Conservation (phyloP, 2,329 filamentous ascomycete genomes). For the Gaeumannomyces sp. region DNA sequence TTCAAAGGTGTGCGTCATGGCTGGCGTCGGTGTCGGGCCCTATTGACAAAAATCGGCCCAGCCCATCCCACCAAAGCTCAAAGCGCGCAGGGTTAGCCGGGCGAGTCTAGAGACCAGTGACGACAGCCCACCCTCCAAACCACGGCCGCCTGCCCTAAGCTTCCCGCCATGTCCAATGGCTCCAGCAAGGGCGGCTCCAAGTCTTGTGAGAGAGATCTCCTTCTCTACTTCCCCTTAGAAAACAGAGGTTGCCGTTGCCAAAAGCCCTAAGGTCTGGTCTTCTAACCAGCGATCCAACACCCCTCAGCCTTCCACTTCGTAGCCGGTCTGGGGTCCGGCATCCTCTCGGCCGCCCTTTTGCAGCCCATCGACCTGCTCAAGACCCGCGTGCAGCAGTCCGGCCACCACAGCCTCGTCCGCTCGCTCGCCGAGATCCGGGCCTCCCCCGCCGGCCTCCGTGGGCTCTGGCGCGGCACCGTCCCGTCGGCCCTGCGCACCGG, state of each 20-base stretch:
- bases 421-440: constrained; percentile 64
- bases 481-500: constrained; percentile 92
- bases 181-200: constrained; percentile 26
- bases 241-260: neutral
- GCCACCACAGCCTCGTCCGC: constrained; percentile 58
- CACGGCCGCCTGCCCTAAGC: neutral
- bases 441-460: constrained; percentile 24
- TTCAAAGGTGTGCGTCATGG: too few relatives aligned
- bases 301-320: constrained; percentile 72
- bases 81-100: neutral
- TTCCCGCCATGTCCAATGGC: constrained; percentile 28
- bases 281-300: constrained; percentile 7
- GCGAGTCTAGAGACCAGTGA: neutral
- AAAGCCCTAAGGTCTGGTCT: neutral
- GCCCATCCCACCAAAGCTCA: too few relatives aligned
- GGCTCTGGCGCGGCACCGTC: constrained; percentile 86
- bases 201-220: constrained; percentile 24
- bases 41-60: constrained; percentile 1
- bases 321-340: constrained; percentile 80
- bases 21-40: too few relatives aligned
- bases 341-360: constrained; percentile 81
- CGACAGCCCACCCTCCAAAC: neutral
- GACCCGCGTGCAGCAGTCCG: constrained; percentile 88
- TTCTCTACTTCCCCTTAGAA: neutral
- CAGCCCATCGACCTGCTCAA: constrained; percentile 96